phyloP scores from a whole-genome alignment of 2,329 filamentous ascomycete genomes.

The Epicoccum sorghinum region DNA sequence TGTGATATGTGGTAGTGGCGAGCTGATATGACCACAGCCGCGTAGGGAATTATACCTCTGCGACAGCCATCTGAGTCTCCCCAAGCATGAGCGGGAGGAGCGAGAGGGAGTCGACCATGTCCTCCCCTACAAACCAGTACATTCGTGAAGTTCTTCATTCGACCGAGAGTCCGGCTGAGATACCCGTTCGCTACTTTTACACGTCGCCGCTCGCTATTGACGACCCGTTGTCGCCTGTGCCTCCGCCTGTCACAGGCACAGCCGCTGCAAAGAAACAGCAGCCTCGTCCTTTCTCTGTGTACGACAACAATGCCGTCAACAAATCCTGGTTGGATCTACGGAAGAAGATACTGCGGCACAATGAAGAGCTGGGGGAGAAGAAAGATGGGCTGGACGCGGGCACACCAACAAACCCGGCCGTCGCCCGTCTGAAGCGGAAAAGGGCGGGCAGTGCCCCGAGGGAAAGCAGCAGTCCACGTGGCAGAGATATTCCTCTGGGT shows the following conservation, averaged over 20 bases:
- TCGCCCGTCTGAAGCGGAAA: slow-evolving; percentile 43
- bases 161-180: slow-evolving; percentile 41
- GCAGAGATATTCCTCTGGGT: slow-evolving; percentile 37
- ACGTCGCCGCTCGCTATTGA: slow-evolving; percentile 82
- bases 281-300: slow-evolving; percentile 77
- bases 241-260: slow-evolving; percentile 56
- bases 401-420: slow-evolving; percentile 41
- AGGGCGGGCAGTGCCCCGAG: slow-evolving; percentile 36
- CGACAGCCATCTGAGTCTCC: not conserved
- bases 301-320: slow-evolving; percentile 81
- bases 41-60: not conserved
- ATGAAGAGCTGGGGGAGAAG: slow-evolving; percentile 48
- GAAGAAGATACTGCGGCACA: slow-evolving; percentile 55
- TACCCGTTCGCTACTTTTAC: slow-evolving; percentile 73
- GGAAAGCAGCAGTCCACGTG: slow-evolving; percentile 28
- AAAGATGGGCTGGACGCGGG: slow-evolving; percentile 20
- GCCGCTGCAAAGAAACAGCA: slow-evolving; percentile 60
- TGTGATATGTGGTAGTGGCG: slow-evolving; percentile 5
- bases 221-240: slow-evolving; percentile 78
- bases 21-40: slow-evolving; percentile 22
- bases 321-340: slow-evolving; percentile 73
- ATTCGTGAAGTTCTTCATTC: slow-evolving; percentile 53
- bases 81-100: slow-evolving; percentile 26
- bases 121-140: slow-evolving; percentile 50
- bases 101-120: slow-evolving; percentile 29